Evolutionary conservation across 2,329 filamentous ascomycete species (phyloP), one percentile per base, ranked within the genome.

Genomic region (Dothistroma pini): DNA sequence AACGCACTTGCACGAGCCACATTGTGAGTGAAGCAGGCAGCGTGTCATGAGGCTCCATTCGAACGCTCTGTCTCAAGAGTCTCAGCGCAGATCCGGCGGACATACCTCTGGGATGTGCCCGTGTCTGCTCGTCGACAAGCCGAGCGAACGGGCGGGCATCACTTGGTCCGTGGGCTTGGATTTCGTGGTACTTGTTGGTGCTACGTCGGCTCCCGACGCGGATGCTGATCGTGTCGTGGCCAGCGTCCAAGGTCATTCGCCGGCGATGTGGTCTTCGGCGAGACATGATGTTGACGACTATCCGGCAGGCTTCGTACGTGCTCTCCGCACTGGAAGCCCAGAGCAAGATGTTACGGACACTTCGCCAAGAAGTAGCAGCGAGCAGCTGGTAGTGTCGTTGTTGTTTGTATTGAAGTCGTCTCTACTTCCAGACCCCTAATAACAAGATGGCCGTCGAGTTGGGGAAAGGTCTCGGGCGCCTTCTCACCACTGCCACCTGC

Each of bases 121-220:
- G 65, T 4, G 74, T 62, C 56, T 72, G 70, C 22, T 75, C 71
- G 4, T 70, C 66, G n/a, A 76, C 67, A 2, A 73, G 54, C 21
- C 67, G 61, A 8, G 68, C 70, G 44, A 76, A 74, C 21, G 67
- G 68, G 7, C 53, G 55, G n/a, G 66, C 68, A 61, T 75, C 73
- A 52, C 62, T 57, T 9, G 71, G 60, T 10, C 70, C 63, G n/a
- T 52, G 53, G 7, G 65, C 61, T 29, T 66, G 64, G 14, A 75
- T 60, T 25, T 74, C 68, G 51, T 67, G 64, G 57, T 71, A 74
- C 14, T 68, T 69, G 19, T 59, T 68, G 19, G 69, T 59, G 38
- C 62, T 66, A 19, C 63, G 65, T 52, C 73, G 59, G 54, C 67
- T 74, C 12, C 73, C 72, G 9, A 76, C 63, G 16, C 72, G 68